Evolutionary conservation across 306 rosid species (phyloP).

Genomic region (Herpetospermum pedunculosum): DNA sequence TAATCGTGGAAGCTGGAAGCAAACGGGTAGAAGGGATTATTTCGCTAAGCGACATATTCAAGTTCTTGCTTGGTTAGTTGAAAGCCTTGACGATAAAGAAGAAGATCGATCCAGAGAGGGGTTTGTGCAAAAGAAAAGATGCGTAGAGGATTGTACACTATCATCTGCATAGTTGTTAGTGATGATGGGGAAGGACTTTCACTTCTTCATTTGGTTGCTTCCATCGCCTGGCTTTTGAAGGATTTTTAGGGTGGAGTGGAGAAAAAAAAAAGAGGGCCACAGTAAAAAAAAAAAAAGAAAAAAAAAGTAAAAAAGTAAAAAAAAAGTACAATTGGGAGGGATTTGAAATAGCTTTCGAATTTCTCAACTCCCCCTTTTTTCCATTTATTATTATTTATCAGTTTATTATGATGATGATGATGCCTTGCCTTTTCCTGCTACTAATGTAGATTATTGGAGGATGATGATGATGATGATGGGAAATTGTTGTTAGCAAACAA

Average conservation of each 20-base stretch:
- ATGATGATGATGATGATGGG: neutral
- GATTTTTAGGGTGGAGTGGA: constrained; percentile 48
- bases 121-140: constrained; percentile 15
- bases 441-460: constrained; percentile 32
- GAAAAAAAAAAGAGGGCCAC: constrained; percentile 32
- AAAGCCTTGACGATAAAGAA: constrained; percentile 15
- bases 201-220: constrained; percentile 37
- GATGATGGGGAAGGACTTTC: constrained; percentile 5
- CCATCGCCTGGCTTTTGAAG: constrained; percentile 55
- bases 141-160: constrained; percentile 19
- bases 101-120: neutral
- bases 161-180: constrained; percentile 11
- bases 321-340: neutral
- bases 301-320: neutral
- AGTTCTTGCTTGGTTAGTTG: constrained; percentile 58
- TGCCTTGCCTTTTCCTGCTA: constrained; percentile 10
- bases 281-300: neutral
- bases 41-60: constrained; percentile 75
- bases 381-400: constrained; percentile 20
- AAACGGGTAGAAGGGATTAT: constrained; percentile 90
- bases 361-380: constrained; percentile 13
- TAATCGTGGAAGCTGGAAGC: constrained; percentile 96
- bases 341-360: constrained; percentile 4
- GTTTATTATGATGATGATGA: neutral
- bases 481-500: neutral